Conservation (phyloP, 495 filamentous ascomycete genomes). For the Penicillium steckii region DNA sequence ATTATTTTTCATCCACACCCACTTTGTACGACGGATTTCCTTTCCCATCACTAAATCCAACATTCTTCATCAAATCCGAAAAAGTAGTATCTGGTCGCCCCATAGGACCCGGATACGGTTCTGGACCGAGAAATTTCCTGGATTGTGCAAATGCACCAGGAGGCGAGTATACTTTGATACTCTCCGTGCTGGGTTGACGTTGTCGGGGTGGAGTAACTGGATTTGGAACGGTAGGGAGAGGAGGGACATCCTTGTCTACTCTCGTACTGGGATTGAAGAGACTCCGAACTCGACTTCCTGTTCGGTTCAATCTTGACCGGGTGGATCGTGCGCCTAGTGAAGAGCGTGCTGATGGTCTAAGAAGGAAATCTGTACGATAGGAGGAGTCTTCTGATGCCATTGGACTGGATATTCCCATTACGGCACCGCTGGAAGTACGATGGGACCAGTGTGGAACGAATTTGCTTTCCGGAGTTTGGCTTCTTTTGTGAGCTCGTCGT, state of each 20-base stretch:
- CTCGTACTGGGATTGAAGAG: slow-evolving; percentile 25
- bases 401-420: slow-evolving; percentile 55
- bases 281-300: slow-evolving; percentile 37
- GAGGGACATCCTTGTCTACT: slow-evolving; percentile 22
- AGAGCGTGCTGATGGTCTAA: slow-evolving; percentile 29
- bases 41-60: slow-evolving; percentile 42
- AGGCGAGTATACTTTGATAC: slow-evolving; percentile 71
- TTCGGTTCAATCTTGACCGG: slow-evolving; percentile 36
- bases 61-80: slow-evolving; percentile 61
- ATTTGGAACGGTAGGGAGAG: slow-evolving; percentile 15
- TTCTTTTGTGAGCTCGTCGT: slow-evolving; percentile 15
- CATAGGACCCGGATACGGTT: slow-evolving; percentile 27
- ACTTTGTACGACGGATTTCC: slow-evolving; percentile 38
- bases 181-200: slow-evolving; percentile 59
- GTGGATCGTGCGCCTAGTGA: slow-evolving; percentile 28
- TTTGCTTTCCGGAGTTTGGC: slow-evolving; percentile 13
- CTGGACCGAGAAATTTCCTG: slow-evolving; percentile 28
- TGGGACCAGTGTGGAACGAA: slow-evolving; percentile 23
- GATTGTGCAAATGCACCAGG: slow-evolving; percentile 40
- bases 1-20: neutral
- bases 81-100: slow-evolving; percentile 59
- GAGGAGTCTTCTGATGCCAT: slow-evolving; percentile 49
- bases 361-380: slow-evolving; percentile 60
- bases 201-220: slow-evolving; percentile 36
- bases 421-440: slow-evolving; percentile 40